A percentile compares a stretch with the other conserved stretches of the same genome.
Evolutionary conservation across 2,329 filamentous ascomycete genomes (phyloP).

Genomic region (Ciborinia camelliae): DNA sequence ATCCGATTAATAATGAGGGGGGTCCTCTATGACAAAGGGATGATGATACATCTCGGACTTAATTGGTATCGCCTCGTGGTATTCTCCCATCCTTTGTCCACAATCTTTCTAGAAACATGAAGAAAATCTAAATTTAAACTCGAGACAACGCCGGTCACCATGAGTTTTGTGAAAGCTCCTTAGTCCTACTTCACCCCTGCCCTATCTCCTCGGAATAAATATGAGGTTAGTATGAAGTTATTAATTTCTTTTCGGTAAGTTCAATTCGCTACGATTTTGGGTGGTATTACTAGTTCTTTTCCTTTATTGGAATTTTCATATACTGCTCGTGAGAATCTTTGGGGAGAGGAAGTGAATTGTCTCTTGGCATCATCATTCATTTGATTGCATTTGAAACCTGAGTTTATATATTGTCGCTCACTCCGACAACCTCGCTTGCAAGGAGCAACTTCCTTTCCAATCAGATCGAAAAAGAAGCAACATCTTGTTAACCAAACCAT

Average conservation of each 20-base stretch:
- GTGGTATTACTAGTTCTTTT: not conserved
- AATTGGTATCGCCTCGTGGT: not conserved
- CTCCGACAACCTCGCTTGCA: not conserved
- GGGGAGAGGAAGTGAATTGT: not conserved
- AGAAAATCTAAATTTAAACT: constrained; percentile 11
- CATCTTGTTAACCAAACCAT: not conserved
- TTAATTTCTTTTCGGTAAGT: not conserved
- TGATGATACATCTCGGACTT: not conserved
- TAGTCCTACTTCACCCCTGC: not conserved
- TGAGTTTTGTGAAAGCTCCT: not conserved
- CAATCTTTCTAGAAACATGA: not conserved
- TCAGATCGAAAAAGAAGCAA: not conserved
- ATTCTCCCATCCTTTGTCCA: constrained; percentile 4
- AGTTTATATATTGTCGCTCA: not conserved
- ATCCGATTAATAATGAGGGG: too few relatives aligned
- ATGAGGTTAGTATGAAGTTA: not conserved
- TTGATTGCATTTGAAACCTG: not conserved
- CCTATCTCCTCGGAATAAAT: not conserved
- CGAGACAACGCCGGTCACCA: not conserved
- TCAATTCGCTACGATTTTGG: not conserved
- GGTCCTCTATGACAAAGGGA: not conserved
- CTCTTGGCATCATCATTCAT: not conserved
- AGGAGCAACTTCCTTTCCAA: not conserved
- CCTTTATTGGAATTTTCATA: constrained; percentile 12
- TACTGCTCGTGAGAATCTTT: not conserved